phyloP scores from a whole-genome alignment of 257 asterid genomes.

The Mitragyna speciosa region DNA sequence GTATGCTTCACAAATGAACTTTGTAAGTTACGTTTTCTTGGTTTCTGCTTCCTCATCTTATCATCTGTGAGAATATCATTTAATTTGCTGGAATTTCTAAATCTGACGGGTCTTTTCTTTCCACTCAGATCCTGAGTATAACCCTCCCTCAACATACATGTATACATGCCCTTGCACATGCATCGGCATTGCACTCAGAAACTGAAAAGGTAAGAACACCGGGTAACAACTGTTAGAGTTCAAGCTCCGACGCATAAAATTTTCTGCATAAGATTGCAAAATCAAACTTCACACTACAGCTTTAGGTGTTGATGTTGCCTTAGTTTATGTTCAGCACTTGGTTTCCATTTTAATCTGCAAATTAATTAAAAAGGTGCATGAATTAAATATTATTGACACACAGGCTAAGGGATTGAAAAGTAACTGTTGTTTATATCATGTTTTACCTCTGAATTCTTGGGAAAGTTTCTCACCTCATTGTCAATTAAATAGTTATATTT shows the following conservation, averaged over 20 bases:
- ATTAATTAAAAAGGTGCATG: background rate
- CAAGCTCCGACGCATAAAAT: background rate
- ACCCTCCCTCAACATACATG: background rate
- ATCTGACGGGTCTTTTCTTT: background rate
- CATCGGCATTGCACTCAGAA: background rate
- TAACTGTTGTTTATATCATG: background rate
- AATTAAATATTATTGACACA: background rate
- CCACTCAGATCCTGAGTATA: background rate
- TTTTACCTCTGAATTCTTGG: background rate
- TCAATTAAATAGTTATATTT: background rate
- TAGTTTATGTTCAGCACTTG: background rate
- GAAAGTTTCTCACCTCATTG: background rate
- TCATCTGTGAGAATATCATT: background rate
- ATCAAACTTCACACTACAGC: background rate
- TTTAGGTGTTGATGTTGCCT: background rate
- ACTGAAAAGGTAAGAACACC: background rate
- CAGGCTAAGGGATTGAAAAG: background rate
- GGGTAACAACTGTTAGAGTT: background rate
- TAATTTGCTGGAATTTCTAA: background rate
- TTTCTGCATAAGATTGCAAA: background rate
- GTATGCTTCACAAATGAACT: conserved; percentile 34
- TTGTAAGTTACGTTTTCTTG: background rate
- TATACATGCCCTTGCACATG: background rate
- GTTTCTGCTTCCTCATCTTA: background rate
- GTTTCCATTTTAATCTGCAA: background rate